Evolutionary conservation across 805 yeast species (phyloP).

Genomic region (Zygosaccharomyces gambellarensis): DNA sequence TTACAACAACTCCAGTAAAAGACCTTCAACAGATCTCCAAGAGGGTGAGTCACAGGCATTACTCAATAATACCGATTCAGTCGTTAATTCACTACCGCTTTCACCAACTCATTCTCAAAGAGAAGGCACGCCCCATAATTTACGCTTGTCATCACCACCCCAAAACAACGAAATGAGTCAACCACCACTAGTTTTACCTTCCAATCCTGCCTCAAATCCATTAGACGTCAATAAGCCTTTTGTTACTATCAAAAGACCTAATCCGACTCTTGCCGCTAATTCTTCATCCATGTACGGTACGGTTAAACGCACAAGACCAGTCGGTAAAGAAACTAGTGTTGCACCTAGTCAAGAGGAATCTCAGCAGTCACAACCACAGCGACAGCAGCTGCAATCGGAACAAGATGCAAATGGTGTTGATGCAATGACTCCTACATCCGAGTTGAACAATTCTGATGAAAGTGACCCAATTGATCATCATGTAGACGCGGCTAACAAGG

Average conservation of each 20-base stretch:
- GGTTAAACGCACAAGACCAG: not conserved
- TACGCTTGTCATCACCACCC: not conserved
- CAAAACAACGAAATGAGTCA: conserved; percentile 3
- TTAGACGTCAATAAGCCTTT: conserved; percentile 57
- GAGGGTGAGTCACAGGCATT: conserved; percentile 4
- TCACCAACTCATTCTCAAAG: conserved; percentile 3
- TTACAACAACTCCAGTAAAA: conserved; percentile 41
- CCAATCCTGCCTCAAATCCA: conserved; percentile 66
- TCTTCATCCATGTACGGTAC: conserved; percentile 1
- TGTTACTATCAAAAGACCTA: conserved; percentile 62
- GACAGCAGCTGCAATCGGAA: not conserved
- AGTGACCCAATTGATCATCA: conserved; percentile 9
- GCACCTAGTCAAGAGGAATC: not conserved
- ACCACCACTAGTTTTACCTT: conserved; percentile 25
- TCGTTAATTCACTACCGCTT: not conserved
- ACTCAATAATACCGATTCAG: not conserved
- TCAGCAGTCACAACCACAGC: not conserved
- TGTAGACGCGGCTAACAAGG: conserved; percentile 10
- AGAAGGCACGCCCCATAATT: not conserved
- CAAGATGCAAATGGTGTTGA: not conserved
- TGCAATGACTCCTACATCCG: not conserved
- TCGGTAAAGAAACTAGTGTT: not conserved
- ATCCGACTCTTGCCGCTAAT: not conserved
- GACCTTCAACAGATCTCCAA: conserved; percentile 2
- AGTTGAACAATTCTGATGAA: not conserved